Conservation (phyloP, 805 yeast genomes). For the Dipodascopsis uninucleata region DNA sequence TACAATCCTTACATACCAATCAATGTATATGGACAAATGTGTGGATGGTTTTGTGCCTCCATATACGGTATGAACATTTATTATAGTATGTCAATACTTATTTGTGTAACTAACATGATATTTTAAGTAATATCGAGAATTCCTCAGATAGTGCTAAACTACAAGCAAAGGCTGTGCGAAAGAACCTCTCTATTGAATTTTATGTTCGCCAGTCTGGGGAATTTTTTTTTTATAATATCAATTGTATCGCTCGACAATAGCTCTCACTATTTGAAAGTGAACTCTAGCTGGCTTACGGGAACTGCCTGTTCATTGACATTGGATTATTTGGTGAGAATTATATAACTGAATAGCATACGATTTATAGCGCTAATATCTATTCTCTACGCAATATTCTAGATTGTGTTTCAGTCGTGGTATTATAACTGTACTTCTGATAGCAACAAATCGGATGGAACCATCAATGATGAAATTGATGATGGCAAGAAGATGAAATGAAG, state of each 20-base stretch:
- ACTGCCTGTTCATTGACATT: slow-evolving; percentile 79
- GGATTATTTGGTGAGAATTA: slow-evolving; percentile 43
- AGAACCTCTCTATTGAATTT: slow-evolving; percentile 93
- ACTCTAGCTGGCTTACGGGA: slow-evolving; percentile 91
- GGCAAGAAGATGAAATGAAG: no score
- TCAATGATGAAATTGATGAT: no score
- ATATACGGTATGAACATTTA: slow-evolving; percentile 32
- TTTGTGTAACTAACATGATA: background rate
- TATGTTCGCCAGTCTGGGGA: slow-evolving; percentile 92
- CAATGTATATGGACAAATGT: slow-evolving; percentile 77
- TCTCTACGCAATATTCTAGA: slow-evolving; percentile 3
- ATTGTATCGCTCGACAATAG: slow-evolving; percentile 68
- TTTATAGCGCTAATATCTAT: background rate
- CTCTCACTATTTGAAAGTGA: slow-evolving; percentile 66
- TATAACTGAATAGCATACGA: background rate
- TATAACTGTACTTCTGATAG: no score
- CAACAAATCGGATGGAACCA: no score
- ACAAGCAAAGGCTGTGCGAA: slow-evolving; percentile 84
- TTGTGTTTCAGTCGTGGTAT: slow-evolving; percentile 25
- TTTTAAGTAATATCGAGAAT: slow-evolving; percentile 55
- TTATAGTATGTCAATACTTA: background rate
- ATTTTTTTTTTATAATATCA: slow-evolving; percentile 82
- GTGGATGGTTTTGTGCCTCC: slow-evolving; percentile 63
- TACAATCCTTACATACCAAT: slow-evolving; percentile 46
- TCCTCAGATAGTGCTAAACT: slow-evolving; percentile 87